Evolutionary conservation across 305 asterid genomes (phyloP).

Genomic region (Solanum hybrid): DNA sequence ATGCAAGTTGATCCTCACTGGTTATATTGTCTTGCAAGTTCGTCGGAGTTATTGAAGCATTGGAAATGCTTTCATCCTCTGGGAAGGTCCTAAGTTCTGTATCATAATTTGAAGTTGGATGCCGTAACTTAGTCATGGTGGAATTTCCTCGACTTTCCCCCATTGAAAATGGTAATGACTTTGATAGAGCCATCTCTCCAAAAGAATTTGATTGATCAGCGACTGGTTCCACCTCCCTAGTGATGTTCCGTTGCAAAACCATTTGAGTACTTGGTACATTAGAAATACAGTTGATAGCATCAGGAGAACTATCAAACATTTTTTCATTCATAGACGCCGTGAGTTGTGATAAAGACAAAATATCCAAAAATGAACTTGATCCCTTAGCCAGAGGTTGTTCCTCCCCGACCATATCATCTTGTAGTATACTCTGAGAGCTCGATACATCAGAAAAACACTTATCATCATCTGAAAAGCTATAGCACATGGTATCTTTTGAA

Average conservation of each 20-base stretch:
- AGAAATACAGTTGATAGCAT: background rate
- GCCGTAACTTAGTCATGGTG: background rate
- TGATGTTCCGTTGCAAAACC: background rate
- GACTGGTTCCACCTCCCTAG: background rate
- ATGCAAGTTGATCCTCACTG: background rate
- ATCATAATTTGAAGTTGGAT: conserved; percentile 14
- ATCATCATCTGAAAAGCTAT: conserved; percentile 10
- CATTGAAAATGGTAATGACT: conserved; percentile 4
- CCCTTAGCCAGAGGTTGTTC: conserved; percentile 3
- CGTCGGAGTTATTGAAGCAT: background rate
- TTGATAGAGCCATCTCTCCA: conserved; percentile 13
- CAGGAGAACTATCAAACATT: background rate
- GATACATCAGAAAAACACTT: conserved; percentile 10
- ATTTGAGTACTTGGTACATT: background rate
- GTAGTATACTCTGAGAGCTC: background rate
- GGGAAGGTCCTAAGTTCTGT: conserved; percentile 7
- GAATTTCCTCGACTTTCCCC: conserved; percentile 11
- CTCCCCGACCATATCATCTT: background rate
- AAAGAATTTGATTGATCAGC: conserved; percentile 15
- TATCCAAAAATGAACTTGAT: background rate
- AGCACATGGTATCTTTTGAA: background rate
- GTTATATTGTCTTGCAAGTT: background rate
- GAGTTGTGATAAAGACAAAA: background rate
- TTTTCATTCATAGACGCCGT: background rate
- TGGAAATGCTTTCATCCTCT: conserved; percentile 6